Evolutionary conservation across 495 filamentous ascomycete genomes (phyloP).

Genomic region (Trichoderma parareesei): DNA sequence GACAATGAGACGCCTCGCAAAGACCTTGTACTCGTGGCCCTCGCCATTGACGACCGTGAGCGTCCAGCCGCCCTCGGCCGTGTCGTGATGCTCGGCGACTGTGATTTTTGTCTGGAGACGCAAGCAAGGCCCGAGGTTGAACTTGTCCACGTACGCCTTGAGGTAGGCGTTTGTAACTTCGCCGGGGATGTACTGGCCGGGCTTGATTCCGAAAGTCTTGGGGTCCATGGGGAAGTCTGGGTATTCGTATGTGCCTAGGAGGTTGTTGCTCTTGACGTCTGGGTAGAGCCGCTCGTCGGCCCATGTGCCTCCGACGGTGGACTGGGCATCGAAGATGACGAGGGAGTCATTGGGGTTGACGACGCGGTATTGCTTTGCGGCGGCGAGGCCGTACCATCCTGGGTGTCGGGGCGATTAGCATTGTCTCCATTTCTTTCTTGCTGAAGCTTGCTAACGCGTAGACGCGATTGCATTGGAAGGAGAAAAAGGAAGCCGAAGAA

Average conservation of each 20-base stretch:
- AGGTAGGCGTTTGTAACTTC: slow-evolving; percentile 58
- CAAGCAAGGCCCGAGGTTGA: slow-evolving; percentile 46
- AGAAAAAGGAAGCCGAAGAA: background rate
- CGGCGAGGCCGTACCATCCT: slow-evolving; percentile 37
- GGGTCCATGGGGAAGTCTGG: slow-evolving; percentile 66
- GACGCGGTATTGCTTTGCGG: slow-evolving; percentile 34
- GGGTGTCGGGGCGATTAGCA: background rate
- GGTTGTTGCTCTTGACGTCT: slow-evolving; percentile 53
- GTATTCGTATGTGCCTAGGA: slow-evolving; percentile 60
- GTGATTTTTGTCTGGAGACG: slow-evolving; percentile 45
- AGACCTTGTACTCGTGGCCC: slow-evolving; percentile 14
- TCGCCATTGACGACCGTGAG: slow-evolving; percentile 25
- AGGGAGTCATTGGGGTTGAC: slow-evolving; percentile 31
- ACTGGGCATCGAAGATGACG: slow-evolving; percentile 30
- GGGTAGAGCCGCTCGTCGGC: slow-evolving; percentile 54
- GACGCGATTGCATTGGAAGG: no score
- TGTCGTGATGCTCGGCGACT: slow-evolving; percentile 38
- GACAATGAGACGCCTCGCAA: slow-evolving; percentile 26
- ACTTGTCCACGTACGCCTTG: slow-evolving; percentile 50
- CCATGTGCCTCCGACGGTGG: slow-evolving; percentile 62
- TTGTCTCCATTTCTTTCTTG: background rate
- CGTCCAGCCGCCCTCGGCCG: slow-evolving; percentile 30
- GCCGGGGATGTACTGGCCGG: slow-evolving; percentile 62
- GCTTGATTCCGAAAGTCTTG: slow-evolving; percentile 48
- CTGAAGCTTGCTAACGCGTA: no score